phyloP scores from a whole-genome alignment of 768 basidiomycete species.

The Mycena polygramma region DNA sequence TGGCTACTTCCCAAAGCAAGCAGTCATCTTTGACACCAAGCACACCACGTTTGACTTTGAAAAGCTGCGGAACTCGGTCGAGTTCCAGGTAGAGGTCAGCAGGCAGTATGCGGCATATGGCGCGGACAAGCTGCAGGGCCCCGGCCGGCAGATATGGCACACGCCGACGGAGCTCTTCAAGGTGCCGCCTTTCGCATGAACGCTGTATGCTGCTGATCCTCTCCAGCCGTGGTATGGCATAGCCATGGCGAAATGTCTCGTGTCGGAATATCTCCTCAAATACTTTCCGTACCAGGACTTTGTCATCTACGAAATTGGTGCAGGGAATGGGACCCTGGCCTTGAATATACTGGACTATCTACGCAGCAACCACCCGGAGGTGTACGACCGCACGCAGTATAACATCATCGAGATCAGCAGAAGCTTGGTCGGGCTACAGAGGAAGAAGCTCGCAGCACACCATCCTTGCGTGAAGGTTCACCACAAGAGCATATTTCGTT shows the following conservation, averaged over 20 bases:
- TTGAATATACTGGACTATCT: constrained; percentile 89
- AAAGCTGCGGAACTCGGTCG: constrained; percentile 71
- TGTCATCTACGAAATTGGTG: constrained; percentile 96
- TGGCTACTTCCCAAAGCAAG: constrained; percentile 96
- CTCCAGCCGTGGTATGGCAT: constrained; percentile 93
- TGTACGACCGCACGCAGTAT: constrained; percentile 93
- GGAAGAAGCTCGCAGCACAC: constrained; percentile 67
- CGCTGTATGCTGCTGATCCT: constrained; percentile 28
- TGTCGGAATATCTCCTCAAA: constrained; percentile 92
- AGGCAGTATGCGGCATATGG: constrained; percentile 81
- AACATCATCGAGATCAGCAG: constrained; percentile 95
- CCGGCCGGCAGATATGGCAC: constrained; percentile 96
- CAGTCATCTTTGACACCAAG: constrained; percentile 85
- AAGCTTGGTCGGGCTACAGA: constrained; percentile 81
- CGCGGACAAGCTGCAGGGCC: constrained; percentile 69
- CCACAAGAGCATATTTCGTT: constrained; percentile 89
- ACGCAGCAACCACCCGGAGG: constrained; percentile 83
- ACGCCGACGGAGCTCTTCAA: constrained; percentile 98
- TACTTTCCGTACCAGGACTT: constrained; percentile 98
- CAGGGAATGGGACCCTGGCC: constrained; percentile 96
- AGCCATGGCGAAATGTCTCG: constrained; percentile 89
- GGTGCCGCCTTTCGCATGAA: constrained; percentile 57
- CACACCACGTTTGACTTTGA: constrained; percentile 76
- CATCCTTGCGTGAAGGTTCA: constrained; percentile 79
- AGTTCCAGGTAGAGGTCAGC: constrained; percentile 89